These are phyloP conservation scores for Hyphopichia homilentoma DNA, from an alignment of 805 yeast species.

Conservation along the genomic window DNA sequence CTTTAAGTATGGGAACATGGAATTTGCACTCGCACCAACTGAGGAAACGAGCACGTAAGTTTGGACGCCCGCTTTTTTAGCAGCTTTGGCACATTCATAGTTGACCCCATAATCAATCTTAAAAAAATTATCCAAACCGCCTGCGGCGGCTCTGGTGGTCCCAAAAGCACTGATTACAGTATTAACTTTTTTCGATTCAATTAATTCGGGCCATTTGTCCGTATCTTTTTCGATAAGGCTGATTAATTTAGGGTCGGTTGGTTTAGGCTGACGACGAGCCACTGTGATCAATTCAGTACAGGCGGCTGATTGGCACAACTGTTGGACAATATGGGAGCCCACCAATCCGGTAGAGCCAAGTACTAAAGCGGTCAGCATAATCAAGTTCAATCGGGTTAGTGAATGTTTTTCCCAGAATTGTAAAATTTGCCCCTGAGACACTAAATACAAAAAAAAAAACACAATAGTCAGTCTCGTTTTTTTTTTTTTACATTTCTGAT, in stretches of 20 bases:
- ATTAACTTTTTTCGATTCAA: slow-evolving; percentile 34
- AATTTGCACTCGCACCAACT: slow-evolving; percentile 54
- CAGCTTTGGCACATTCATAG: slow-evolving; percentile 64
- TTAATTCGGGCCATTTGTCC: slow-evolving; percentile 46
- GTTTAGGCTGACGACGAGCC: slow-evolving; percentile 44
- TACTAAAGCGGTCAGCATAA: slow-evolving; percentile 15
- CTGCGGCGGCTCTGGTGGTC: slow-evolving; percentile 71
- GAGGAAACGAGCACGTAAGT: slow-evolving; percentile 69
- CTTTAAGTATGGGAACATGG: slow-evolving; percentile 57
- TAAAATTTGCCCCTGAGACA: too few species aligned
- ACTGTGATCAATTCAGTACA: slow-evolving; percentile 45
- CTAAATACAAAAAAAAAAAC: too few species aligned
- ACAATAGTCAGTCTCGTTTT: too few species aligned
- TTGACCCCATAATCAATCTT: slow-evolving; percentile 75
- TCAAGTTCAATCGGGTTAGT: too few species aligned
- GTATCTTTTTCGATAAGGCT: slow-evolving; percentile 44
- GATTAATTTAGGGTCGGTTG: slow-evolving; percentile 27
- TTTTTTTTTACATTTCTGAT: too few species aligned
- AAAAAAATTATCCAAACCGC: slow-evolving; percentile 65
- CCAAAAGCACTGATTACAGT: slow-evolving; percentile 66
- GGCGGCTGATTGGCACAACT: slow-evolving; percentile 32
- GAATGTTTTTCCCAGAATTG: too few species aligned
- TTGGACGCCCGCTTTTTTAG: slow-evolving; percentile 63
- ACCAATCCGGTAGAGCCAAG: slow-evolving; percentile 81
- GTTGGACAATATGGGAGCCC: slow-evolving; percentile 55